Evolutionary conservation across 768 basidiomycete genomes (phyloP), one percentile per base, ranked within the genome.

Genomic region (Suillus variegatus): DNA sequence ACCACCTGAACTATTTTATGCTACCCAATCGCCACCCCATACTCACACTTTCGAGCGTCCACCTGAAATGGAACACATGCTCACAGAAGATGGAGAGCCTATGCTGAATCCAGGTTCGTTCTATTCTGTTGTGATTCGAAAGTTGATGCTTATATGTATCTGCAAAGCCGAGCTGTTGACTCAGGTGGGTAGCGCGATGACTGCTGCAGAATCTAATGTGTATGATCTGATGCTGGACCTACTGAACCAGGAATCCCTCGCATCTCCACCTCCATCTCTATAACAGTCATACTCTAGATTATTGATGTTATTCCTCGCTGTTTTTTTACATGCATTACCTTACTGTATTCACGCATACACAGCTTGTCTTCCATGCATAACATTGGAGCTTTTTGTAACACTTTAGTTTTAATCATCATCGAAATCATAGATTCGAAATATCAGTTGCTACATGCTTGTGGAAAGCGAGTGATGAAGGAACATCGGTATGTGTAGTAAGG

Each of bases 51-150:
- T 80, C 63, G 75, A 76, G 16, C 78, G 77, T 40, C 78, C 82
- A 14, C 80, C 78, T 49, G 79, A 81, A 18, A 82, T 83, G 81
- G 85, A 85, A 65, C 81, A 84, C 67, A 84, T 87, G 68, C 77
- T 88, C 18, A 87, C 85, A 2, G 87, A 88, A 70, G 87, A 89
- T 71, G 87, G 85, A 10, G 86, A 85, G 70, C 84, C 86, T 6
- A 89, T 89, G 86, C 75, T 90, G 68, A 87, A 88, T 74, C 86
- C 88, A 77, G 87, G 88, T 89, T 51, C 35, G 84, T 77, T 20
- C n/a, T 7, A 6, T 25, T 28, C 12, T 13, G 25, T 51, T 60
- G n/a, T 8, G 28, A 55, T 55, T 52, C 51, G 57, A 49, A 36
- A 38, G 54, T 47, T 43, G 4, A 14, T 25, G 28, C 54, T 71